Percentiles rank a stretch among this genome's conserved stretches.
These are phyloP conservation scores for Rutstroemia sp. DNA, from an alignment of 2,329 filamentous ascomycete genomes.

Conservation along the genomic window DNA sequence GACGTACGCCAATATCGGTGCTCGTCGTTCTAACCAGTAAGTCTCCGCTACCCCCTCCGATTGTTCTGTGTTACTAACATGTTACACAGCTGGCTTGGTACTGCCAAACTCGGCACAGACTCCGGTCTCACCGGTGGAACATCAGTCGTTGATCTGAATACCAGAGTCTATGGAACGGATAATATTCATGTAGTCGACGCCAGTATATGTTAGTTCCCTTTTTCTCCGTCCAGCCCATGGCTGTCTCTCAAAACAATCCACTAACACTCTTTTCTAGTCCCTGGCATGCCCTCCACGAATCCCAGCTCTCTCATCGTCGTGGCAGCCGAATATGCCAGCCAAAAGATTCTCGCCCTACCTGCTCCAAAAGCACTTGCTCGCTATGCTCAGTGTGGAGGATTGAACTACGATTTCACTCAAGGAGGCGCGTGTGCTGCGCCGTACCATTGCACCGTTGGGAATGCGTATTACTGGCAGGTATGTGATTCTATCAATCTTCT, in stretches of 20 bases:
- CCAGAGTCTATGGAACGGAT: constrained; percentile 59
- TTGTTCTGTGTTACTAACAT: neutral
- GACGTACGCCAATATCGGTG: constrained; percentile 22
- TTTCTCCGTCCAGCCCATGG: constrained; percentile 32
- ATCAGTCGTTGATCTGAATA: constrained; percentile 55
- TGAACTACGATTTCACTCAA: constrained; percentile 10
- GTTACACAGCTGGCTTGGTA: constrained; percentile 38
- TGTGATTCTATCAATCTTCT: neutral
- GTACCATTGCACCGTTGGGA: constrained; percentile 15
- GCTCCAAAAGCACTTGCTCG: constrained; percentile 1
- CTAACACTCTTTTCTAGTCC: constrained; percentile 45
- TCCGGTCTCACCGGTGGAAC: constrained; percentile 39
- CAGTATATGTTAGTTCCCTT: neutral
- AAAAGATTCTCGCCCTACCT: constrained; percentile 26
- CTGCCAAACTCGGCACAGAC: constrained; percentile 53
- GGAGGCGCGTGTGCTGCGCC: constrained; percentile 10
- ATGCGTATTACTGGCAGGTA: constrained; percentile 20
- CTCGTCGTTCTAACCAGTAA: constrained; percentile 21
- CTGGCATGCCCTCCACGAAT: constrained; percentile 61
- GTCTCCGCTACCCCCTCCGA: neutral
- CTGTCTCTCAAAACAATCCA: too few relatives aligned
- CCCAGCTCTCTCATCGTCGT: constrained; percentile 59
- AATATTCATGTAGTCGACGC: constrained; percentile 60
- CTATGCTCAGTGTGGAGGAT: constrained; percentile 23
- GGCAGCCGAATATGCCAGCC: constrained; percentile 44